Evolutionary conservation across 2,329 filamentous ascomycete genomes (phyloP), one percentile per base, ranked within the genome.

Genomic region (Tolypocladium cylindrosporum): DNA sequence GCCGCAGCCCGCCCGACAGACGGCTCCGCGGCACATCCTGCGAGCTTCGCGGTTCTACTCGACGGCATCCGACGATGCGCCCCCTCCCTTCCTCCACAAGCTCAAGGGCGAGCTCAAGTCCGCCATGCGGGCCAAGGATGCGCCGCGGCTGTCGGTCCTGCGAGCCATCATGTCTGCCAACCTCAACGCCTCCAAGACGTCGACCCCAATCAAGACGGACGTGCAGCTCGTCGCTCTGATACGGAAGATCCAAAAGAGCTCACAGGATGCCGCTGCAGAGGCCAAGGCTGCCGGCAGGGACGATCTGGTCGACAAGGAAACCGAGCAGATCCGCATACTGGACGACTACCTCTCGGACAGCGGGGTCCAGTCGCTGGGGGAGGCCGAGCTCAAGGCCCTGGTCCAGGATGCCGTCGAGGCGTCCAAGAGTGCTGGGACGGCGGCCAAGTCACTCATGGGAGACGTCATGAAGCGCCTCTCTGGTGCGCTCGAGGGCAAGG

Each of bases 181-280:
- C 61, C 85, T 86, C 64, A 92, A 91, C 72, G 85, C 87, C 40
- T 87, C 85, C 69, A 92, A 92, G 74, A 90, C 88, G 16, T 68
- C 79, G 43, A 77, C 75, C 43, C 89, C 89, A n/a, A 83, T 92
- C 67, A 77, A 75, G 57, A 89, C 84, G 27, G 88, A 93, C 70
- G 79, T 81, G 62, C 83, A 88, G 66, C 78, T 93, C 57, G 81
- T 91, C 36, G 75, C 78, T 9, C 76, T 92, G 54, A 79, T 94
- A 58, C 80, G 83, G 62, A 87, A 86, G 72, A 81, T 84, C 55
- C 79, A 82, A 27, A 79, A 80, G 50, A 75, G 79, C 2, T 77
- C 80, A 4, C 74, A 79, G 55, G 81, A 85, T 21, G 84, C 89
- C 1, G 78, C 77, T 19, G 75, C 76, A 41, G 86, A 91, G 68